Conservation (phyloP, 768 basidiomycete species). For the Pleurotus tuoliensis region DNA sequence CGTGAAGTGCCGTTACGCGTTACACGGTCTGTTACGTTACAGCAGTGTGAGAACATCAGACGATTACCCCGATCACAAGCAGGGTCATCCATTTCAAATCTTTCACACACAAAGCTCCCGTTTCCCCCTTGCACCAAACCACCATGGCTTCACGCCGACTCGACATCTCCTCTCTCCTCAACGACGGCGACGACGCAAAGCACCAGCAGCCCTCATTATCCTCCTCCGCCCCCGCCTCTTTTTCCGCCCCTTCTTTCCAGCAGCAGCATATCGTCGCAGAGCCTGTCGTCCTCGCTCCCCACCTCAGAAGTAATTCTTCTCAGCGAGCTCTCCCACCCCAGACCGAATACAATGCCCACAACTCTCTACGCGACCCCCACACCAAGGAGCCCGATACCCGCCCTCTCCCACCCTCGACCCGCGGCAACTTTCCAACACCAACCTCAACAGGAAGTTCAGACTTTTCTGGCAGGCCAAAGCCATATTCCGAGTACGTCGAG, state of each 20-base stretch:
- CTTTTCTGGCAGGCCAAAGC: not conserved
- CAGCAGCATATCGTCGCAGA: conserved; percentile 18
- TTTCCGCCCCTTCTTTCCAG: conserved; percentile 10
- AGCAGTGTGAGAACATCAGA: not conserved
- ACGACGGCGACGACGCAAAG: conserved; percentile 36
- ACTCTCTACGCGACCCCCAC: not conserved
- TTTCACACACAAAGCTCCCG: not conserved
- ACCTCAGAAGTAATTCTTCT: conserved; percentile 18
- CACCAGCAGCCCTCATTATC: conserved; percentile 16
- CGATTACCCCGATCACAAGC: not conserved
- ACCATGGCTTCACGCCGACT: conserved; percentile 66
- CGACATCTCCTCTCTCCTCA: conserved; percentile 73
- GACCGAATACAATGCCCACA: not conserved
- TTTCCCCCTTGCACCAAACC: conserved; percentile 12
- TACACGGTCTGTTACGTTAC: not conserved
- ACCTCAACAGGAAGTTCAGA: not conserved
- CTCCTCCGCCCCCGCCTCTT: conserved; percentile 18
- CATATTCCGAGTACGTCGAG: not conserved
- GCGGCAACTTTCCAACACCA: not conserved
- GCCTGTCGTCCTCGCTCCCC: conserved; percentile 28
- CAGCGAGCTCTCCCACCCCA: not conserved
- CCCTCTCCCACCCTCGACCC: not conserved
- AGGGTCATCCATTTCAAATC: not conserved
- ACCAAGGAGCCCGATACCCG: not conserved
- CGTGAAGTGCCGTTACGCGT: not conserved